Base-by-base conservation (phyloP, 148 eudicot genomes). In the Drosera capensis region DNA sequence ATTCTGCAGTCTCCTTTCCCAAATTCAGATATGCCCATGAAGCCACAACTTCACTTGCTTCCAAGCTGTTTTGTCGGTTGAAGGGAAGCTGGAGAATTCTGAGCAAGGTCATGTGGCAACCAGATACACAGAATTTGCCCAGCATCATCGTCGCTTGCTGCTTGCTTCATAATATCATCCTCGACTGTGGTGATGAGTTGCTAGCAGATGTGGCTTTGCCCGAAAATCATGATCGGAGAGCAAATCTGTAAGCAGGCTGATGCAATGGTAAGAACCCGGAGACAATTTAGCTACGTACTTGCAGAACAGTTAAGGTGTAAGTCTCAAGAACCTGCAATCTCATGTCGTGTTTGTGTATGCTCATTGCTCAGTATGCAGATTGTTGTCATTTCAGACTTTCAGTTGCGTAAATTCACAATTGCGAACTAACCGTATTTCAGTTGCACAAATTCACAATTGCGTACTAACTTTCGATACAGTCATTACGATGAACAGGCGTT, bases 41-140 rank as follows among this genome's bases (percentile, higher is more conserved):
- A 63, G 75, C 66, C 70, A 88, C 82, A 36, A 70, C 70, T 62
- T 60, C 59, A 14, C 68, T 65, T 29, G 88, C 94, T 14, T 72
- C 57, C 34, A 67, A 52, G 61, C 94, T 95, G n/a, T 76, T 92
- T 18, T 67, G 77, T 2, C 68, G 54, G 41, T 56, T 85, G 54
- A 92, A 92, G 58, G 95, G 86, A 3, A 78, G 73, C 68, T 92
- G 99, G 99, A 76, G 80, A 48, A 92, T 92, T 44, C 88, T 92
- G 26, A 92, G 77, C 60, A 81, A 85, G 80, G 94, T 78, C 20
- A 81, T 92, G 95, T 92, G 99, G 95, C 72, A 95, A 66, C 99
- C 99, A 0, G 99, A 92, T 61, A 92, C 76, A 59, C 70, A 64
- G 71, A 92, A 92, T 56, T 58, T 92, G 14, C 99, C 99, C 0